Conservation (phyloP, 352 stramenopile species). For the Pythium rhizo-oryzae region DNA sequence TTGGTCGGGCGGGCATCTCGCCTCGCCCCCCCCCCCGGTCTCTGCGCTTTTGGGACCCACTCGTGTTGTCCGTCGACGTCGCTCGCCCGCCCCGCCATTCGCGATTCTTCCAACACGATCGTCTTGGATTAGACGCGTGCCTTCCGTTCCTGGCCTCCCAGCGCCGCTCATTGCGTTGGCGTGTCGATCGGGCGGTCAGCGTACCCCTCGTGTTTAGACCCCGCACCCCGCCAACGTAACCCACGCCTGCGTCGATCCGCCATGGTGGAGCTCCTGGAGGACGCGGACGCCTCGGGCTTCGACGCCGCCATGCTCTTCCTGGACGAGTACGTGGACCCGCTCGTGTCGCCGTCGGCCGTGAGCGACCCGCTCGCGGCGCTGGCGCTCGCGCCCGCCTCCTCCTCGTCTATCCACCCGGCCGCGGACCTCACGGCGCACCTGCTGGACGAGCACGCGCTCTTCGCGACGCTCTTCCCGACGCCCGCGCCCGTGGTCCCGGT, state of each 20-base stretch:
- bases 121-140: background rate
- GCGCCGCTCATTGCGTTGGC: background rate
- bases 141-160: background rate
- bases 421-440: slow-evolving; percentile 13
- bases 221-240: background rate
- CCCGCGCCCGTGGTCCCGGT: background rate
- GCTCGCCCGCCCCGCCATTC: slow-evolving; percentile 6
- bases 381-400: background rate
- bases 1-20: slow-evolving; percentile 5
- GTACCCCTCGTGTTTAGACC: background rate
- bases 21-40: background rate
- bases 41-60: slow-evolving; percentile 5
- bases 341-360: slow-evolving; percentile 7
- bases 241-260: background rate
- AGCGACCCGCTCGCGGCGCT: slow-evolving; percentile 5
- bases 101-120: slow-evolving; percentile 9
- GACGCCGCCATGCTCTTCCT: slow-evolving; percentile 30
- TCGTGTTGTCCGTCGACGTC: background rate
- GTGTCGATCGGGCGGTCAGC: background rate
- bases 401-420: background rate
- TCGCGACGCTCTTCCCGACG: slow-evolving; percentile 15
- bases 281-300: slow-evolving; percentile 23
- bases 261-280: slow-evolving; percentile 26
- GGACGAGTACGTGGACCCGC: slow-evolving; percentile 22
- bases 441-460: slow-evolving; percentile 28